A percentile compares a stretch with the other conserved stretches of the same genome.
These are phyloP conservation scores for Lasiodiplodia sp. DNA, from an alignment of 2,329 filamentous ascomycete genomes.

Conservation along the genomic window DNA sequence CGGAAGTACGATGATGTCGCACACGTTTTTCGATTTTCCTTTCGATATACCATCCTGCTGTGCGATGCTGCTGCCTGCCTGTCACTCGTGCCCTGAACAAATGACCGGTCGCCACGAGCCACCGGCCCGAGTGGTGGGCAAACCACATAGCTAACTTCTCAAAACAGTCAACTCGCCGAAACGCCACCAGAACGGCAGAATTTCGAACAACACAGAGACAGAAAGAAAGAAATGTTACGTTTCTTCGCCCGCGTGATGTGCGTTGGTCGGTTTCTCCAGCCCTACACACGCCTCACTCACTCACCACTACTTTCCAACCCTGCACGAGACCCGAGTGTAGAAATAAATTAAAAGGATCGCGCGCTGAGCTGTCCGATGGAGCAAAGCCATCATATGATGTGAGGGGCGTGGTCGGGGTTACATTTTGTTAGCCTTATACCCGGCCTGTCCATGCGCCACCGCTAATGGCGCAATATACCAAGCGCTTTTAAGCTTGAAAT, in stretches of 20 bases:
- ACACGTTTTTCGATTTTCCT: not conserved
- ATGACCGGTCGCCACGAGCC: not conserved
- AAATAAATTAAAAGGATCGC: no score
- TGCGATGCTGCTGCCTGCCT: not conserved
- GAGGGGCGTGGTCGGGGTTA: no score
- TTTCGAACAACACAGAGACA: not conserved
- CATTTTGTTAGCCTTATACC: no score
- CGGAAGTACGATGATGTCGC: not conserved
- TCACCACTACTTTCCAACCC: not conserved
- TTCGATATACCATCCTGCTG: not conserved
- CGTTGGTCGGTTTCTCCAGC: not conserved
- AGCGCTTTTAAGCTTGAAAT: slow-evolving; percentile 5
- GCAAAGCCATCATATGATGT: no score
- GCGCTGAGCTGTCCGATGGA: no score
- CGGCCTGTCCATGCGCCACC: no score
- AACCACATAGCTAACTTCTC: not conserved
- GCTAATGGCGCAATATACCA: no score
- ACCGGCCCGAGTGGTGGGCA: not conserved
- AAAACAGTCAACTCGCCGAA: not conserved
- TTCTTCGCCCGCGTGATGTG: not conserved
- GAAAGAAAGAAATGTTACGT: not conserved
- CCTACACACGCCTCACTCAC: no score
- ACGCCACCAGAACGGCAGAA: not conserved
- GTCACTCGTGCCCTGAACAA: not conserved
- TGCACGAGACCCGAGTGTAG: no score